Evolutionary conservation across 495 filamentous ascomycete species (phyloP), one percentile per base, ranked within the genome.

Genomic region (Talaromyces wortmannii): DNA sequence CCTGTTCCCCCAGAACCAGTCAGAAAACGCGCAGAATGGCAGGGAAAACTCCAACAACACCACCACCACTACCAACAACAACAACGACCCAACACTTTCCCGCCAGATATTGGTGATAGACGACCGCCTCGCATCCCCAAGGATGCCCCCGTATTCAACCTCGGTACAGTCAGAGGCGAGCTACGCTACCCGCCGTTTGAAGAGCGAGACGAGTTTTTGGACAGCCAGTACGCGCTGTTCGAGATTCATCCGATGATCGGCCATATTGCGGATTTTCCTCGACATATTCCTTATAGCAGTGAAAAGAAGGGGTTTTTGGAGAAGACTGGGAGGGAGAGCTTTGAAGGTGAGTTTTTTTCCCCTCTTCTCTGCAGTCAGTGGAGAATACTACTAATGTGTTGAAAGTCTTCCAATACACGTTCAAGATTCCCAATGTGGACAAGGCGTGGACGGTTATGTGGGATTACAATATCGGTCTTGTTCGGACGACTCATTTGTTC

Each of bases 381-480:
- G 32, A 7, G 5, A 2, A 13, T 52, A 29, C 4, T 29, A 16
- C 31, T 11, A 32, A 18, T 31, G 44, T 33, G 6, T 40, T 50
- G 60, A 13, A 56, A 97, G 94, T 95, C 5, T 96, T 92, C 68
- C 84, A 92, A 55, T 98, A 97, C 69, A 84, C 78, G n/a, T 98
- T 96, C 73, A 81, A 82, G 61, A 65, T 85, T 18, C 86, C 86
- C 6, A 83, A 75, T 10, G 80, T 90, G 42, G 81, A 84, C 6
- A 79, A 76, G 57, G 67, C 76, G 48, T 91, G 90, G 75, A 81
- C 76, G 6, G 83, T 98, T 23, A 90, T 95, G 84, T 98, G 94
- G 94, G 94, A 98, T 67, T 96, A 96, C 68, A 91, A 91, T 57
- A 84, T 92, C 55, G 94, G 94, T n/a, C 85, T 96, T 29, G 92